Conservation (phyloP, 495 filamentous ascomycete species). For the Penicillium coffeae region DNA sequence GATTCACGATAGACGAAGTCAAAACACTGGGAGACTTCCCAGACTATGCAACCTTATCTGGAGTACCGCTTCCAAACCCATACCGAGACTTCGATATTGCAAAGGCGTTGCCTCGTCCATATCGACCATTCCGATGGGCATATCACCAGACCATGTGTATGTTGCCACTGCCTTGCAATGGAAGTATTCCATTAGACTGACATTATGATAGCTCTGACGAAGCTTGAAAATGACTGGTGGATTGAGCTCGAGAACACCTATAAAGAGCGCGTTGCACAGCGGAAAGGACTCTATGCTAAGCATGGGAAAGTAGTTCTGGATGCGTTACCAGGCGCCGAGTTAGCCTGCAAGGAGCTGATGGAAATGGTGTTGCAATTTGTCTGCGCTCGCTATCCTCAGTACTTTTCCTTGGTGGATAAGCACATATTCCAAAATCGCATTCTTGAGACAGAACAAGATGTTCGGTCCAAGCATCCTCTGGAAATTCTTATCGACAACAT, state of each 20-base stretch:
- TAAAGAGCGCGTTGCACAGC: constrained; percentile 62
- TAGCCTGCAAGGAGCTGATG: constrained; percentile 87
- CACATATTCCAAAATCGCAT: constrained; percentile 68
- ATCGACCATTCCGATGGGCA: constrained; percentile 79
- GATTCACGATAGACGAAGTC: constrained; percentile 66
- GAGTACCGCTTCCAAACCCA: constrained; percentile 68
- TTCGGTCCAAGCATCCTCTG: constrained; percentile 63
- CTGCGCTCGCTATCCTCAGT: constrained; percentile 72
- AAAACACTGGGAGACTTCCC: constrained; percentile 75
- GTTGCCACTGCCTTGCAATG: constrained; percentile 18
- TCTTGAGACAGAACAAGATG: constrained; percentile 58
- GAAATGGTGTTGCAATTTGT: constrained; percentile 82
- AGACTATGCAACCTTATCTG: constrained; percentile 73
- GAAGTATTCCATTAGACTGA: constrained; percentile 7
- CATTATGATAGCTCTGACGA: constrained; percentile 61
- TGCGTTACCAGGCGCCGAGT: constrained; percentile 70
- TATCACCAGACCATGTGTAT: constrained; percentile 96
- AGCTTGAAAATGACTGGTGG: constrained; percentile 86
- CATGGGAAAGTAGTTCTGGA: constrained; percentile 64
- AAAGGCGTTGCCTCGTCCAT: constrained; percentile 63
- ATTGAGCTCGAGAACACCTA: constrained; percentile 84
- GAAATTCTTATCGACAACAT: constrained; percentile 75
- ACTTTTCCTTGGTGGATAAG: constrained; percentile 64
- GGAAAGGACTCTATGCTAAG: constrained; percentile 62
- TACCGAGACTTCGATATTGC: constrained; percentile 63